These are phyloP conservation scores for Schizosaccharomyces osmophilus DNA, from an alignment of 805 yeast genomes.

Conservation along the genomic window DNA sequence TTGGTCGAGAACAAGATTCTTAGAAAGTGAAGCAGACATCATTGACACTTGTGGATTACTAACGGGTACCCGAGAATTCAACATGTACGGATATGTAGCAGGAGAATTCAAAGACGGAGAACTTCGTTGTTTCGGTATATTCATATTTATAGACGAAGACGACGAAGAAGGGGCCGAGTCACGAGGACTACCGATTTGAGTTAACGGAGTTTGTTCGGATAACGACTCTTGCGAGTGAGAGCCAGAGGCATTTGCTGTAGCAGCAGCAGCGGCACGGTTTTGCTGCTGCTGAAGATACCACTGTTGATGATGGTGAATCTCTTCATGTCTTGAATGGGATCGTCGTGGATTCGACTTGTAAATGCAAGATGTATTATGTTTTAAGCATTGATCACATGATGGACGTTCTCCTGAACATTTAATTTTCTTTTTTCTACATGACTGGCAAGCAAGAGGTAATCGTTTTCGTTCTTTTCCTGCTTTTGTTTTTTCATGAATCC, in stretches of 20 bases:
- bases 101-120: too few species aligned
- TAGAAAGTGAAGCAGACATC: not conserved
- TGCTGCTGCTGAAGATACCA: not conserved
- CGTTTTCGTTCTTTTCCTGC: constrained; percentile 2
- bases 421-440: constrained; percentile 1
- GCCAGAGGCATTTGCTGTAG: not conserved
- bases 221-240: not conserved
- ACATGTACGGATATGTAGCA: too few species aligned
- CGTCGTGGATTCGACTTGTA: not conserved
- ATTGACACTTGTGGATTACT: not conserved
- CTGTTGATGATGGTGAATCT: not conserved
- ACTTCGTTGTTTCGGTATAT: too few species aligned
- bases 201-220: too few species aligned
- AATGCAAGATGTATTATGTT: not conserved
- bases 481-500: constrained; percentile 2
- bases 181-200: too few species aligned
- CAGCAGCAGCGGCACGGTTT: not conserved
- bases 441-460: constrained; percentile 2
- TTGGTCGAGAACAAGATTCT: not conserved
- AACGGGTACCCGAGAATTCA: not conserved
- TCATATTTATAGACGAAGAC: too few species aligned
- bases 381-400: constrained; percentile 1
- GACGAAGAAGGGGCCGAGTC: too few species aligned
- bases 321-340: not conserved
- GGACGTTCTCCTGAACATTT: constrained; percentile 1